Conservation (phyloP, 352 stramenopile genomes). For the Thraustochytrium striatum region DNA sequence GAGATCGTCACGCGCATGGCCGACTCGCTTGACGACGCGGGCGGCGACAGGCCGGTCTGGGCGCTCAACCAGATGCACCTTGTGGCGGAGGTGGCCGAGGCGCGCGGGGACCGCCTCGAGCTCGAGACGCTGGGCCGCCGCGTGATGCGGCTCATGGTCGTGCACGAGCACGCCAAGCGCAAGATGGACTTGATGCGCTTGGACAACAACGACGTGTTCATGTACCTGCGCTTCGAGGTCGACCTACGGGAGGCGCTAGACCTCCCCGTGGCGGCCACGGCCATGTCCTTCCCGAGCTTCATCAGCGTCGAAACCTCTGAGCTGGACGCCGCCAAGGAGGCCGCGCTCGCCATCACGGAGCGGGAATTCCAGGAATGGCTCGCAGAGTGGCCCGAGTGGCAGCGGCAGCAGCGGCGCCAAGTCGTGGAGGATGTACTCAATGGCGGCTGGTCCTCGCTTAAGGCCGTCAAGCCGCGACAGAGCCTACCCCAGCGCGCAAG, state of each 20-base stretch:
- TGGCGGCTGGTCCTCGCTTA: too few species aligned
- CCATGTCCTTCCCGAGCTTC: constrained; percentile 23
- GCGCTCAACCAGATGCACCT: constrained; percentile 36
- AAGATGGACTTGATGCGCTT: background rate
- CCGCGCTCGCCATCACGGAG: background rate
- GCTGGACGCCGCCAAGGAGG: background rate
- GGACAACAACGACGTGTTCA: constrained; percentile 7
- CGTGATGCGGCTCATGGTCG: constrained; percentile 30
- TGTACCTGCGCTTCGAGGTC: constrained; percentile 16
- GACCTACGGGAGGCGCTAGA: background rate
- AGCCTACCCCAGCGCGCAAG: too few species aligned
- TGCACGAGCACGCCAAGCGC: background rate
- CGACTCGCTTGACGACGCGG: constrained; percentile 9
- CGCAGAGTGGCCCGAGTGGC: constrained; percentile 25
- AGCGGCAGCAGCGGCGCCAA: background rate
- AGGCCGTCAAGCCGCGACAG: too few species aligned
- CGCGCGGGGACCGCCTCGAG: background rate
- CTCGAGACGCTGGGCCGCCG: background rate
- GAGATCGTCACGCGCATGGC: constrained; percentile 10
- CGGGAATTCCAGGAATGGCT: constrained; percentile 1
- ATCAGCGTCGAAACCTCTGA: background rate
- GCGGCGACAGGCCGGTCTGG: constrained; percentile 43
- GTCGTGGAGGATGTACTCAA: too few species aligned
- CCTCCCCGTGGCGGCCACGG: background rate
- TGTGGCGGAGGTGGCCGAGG: background rate